These are phyloP conservation scores for Cutaneotrichosporon arboriforme DNA, from an alignment of 1,284 basidiomycete genomes.

Conservation along the genomic window DNA sequence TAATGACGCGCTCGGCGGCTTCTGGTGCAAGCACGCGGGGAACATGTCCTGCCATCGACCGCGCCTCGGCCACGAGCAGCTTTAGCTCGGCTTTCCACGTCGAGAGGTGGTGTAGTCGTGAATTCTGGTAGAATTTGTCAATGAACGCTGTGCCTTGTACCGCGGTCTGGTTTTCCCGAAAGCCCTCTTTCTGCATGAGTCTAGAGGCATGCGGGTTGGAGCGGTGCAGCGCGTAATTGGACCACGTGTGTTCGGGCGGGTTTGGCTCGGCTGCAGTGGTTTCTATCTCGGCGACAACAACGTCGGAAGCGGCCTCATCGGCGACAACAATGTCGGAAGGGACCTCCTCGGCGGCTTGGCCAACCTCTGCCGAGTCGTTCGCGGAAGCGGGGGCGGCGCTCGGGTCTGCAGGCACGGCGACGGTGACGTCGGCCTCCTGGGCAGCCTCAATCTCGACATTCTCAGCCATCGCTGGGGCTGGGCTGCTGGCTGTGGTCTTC, in stretches of 20 bases:
- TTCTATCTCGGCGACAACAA: neutral
- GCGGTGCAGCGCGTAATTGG: constrained; percentile 52
- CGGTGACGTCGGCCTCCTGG: no score
- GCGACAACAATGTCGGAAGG: neutral
- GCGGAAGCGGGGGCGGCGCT: no score
- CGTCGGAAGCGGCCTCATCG: constrained; percentile 15
- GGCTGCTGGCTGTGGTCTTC: no score
- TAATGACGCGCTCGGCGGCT: constrained; percentile 60
- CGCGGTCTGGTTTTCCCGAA: constrained; percentile 82
- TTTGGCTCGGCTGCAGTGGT: constrained; percentile 36
- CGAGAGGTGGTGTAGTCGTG: constrained; percentile 82
- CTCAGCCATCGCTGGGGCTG: no score
- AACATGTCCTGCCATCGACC: constrained; percentile 32
- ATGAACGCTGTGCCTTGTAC: constrained; percentile 68
- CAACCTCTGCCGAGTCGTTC: no score
- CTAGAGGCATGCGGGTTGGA: constrained; percentile 64
- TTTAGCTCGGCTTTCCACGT: constrained; percentile 89
- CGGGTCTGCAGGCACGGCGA: no score
- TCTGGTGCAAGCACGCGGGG: constrained; percentile 13
- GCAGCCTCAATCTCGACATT: no score
- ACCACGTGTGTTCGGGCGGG: constrained; percentile 41
- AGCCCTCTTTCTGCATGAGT: constrained; percentile 71
- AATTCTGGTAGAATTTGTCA: constrained; percentile 83
- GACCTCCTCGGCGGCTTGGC: no score
- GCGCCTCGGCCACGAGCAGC: constrained; percentile 71